Conservation (phyloP, 108 stramenopile species). For the Pelagomonas calceolata region DNA sequence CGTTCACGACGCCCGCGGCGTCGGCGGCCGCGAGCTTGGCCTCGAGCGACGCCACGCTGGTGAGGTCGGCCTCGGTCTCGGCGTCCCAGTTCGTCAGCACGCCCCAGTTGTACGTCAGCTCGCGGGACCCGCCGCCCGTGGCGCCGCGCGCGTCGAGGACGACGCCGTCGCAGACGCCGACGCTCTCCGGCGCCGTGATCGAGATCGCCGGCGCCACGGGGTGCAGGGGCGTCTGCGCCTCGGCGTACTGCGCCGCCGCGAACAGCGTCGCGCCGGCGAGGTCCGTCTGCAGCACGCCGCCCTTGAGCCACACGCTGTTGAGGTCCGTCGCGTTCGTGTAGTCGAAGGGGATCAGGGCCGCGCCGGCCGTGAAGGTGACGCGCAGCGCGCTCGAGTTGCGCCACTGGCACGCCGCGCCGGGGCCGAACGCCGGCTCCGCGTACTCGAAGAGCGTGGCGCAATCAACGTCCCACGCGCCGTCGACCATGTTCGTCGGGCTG, state of each 20-base stretch:
- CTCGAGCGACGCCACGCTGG: not conserved
- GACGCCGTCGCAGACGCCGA: conserved; percentile 1
- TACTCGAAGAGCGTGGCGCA: not conserved
- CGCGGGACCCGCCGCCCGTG: not conserved
- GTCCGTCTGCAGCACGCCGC: not conserved
- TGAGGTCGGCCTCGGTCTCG: too few relatives aligned
- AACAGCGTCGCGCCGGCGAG: not conserved
- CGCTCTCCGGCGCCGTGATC: not conserved
- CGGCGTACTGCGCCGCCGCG: not conserved
- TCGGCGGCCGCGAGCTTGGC: not conserved
- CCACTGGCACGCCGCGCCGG: not conserved
- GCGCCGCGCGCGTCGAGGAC: not conserved
- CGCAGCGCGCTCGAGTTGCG: not conserved
- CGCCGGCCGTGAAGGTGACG: not conserved
- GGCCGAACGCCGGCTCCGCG: not conserved
- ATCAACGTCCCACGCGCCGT: not conserved
- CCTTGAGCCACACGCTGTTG: not conserved
- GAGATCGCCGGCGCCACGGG: not conserved
- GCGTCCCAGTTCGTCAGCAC: not conserved
- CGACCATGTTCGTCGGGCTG: not conserved
- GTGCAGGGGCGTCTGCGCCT: not conserved
- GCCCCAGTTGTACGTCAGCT: not conserved
- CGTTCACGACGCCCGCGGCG: too few relatives aligned
- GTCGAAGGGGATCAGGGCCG: not conserved
- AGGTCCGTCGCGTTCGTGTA: not conserved